These are phyloP conservation scores for Phytopythium ostracodes DNA, from an alignment of 352 stramenopile species.

Conservation along the genomic window DNA sequence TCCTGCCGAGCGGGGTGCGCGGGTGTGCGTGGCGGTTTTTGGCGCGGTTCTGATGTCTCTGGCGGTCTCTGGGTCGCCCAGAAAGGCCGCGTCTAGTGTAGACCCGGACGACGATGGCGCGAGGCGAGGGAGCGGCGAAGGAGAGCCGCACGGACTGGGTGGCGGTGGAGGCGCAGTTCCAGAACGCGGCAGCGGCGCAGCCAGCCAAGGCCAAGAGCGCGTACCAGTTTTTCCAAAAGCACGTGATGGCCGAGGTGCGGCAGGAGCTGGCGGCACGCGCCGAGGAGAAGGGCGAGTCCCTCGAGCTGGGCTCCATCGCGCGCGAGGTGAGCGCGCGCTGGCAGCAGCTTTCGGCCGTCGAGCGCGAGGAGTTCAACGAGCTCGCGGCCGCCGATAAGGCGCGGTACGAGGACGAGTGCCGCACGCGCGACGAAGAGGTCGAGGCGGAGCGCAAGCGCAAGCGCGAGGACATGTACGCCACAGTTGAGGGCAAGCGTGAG, in stretches of 20 bases:
- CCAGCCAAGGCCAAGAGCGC: conserved; percentile 64
- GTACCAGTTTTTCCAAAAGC: conserved; percentile 81
- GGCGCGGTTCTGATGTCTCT: neutral
- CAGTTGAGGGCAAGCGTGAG: conserved; percentile 79
- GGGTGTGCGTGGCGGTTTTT: neutral
- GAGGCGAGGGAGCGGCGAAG: conserved; percentile 30
- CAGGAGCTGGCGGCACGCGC: conserved; percentile 37
- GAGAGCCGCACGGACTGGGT: conserved; percentile 76
- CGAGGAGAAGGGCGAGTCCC: conserved; percentile 37
- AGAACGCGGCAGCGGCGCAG: conserved; percentile 34
- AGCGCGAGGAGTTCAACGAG: conserved; percentile 69
- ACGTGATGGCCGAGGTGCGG: conserved; percentile 60
- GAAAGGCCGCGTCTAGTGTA: neutral
- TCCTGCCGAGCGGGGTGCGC: neutral
- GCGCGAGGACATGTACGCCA: conserved; percentile 61
- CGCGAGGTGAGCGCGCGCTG: conserved; percentile 79
- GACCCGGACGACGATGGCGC: conserved; percentile 14
- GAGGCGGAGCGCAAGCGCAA: conserved; percentile 70
- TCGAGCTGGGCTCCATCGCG: conserved; percentile 64
- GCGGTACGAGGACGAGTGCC: conserved; percentile 77
- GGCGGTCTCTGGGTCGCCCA: neutral
- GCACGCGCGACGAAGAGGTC: conserved; percentile 65
- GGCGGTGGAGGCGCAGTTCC: conserved; percentile 76
- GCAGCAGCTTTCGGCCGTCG: conserved; percentile 53
- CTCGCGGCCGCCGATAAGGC: conserved; percentile 50